Percentiles rank a stretch among this genome's conserved stretches.
Conservation (phyloP, 768 basidiomycete species). For the Russula lepida region DNA sequence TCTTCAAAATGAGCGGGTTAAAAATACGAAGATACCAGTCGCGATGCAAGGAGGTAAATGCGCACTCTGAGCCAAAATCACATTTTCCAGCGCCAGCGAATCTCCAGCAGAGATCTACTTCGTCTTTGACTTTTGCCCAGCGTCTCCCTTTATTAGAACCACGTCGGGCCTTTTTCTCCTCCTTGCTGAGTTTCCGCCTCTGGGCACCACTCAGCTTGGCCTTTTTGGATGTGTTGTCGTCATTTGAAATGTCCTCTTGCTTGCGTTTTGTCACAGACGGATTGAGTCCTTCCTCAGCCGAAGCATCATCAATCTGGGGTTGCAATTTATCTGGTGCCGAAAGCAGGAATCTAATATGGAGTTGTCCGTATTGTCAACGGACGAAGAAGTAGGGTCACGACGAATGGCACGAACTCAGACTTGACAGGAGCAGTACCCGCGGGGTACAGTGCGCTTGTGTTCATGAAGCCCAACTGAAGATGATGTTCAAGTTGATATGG, state of each 20-base stretch:
- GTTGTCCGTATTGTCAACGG: not conserved
- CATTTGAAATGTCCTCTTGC: conserved; percentile 19
- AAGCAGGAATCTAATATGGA: conserved; percentile 34
- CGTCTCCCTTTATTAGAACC: conserved; percentile 81
- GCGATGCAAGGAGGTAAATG: not conserved
- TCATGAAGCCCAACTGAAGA: not conserved
- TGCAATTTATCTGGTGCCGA: conserved; percentile 17
- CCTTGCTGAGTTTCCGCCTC: conserved; percentile 43
- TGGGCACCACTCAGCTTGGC: conserved; percentile 29
- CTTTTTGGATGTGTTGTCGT: conserved; percentile 24
- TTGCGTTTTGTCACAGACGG: conserved; percentile 23
- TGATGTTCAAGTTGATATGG: not conserved
- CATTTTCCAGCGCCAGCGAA: conserved; percentile 65
- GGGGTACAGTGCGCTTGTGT: conserved; percentile 17
- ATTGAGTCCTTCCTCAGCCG: conserved; percentile 52
- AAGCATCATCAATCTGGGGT: conserved; percentile 43
- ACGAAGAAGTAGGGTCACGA: not conserved
- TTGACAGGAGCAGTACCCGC: conserved; percentile 49
- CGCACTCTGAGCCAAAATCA: conserved; percentile 59
- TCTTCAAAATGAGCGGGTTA: conserved; percentile 28
- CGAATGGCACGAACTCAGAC: conserved; percentile 35
- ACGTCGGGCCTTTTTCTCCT: conserved; percentile 61
- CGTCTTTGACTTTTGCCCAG: conserved; percentile 71
- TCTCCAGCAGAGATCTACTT: conserved; percentile 74
- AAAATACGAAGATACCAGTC: not conserved